Conservation (phyloP, 768 basidiomycete species). For the Galerina marginata region DNA sequence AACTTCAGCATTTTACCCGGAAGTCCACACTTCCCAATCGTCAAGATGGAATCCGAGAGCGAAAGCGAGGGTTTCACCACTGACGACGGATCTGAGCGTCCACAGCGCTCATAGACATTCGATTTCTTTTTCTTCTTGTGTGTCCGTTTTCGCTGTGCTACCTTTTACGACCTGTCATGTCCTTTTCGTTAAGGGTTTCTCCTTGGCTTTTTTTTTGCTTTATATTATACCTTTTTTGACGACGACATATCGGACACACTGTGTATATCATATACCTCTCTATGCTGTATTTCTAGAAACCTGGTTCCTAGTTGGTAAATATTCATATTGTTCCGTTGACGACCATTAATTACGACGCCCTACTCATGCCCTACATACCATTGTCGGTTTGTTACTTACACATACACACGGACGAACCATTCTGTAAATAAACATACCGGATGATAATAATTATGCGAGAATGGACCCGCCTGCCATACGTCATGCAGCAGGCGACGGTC, state of each 20-base stretch:
- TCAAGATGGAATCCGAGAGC: slow-evolving; percentile 70
- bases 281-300: slow-evolving; percentile 44
- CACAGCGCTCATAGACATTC: slow-evolving; percentile 25
- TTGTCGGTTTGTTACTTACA: slow-evolving; percentile 11
- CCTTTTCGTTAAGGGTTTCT: slow-evolving; percentile 18
- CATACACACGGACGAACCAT: background rate
- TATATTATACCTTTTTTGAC: slow-evolving; percentile 35
- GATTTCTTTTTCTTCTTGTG: slow-evolving; percentile 14
- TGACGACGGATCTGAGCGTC: slow-evolving; percentile 51
- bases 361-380: slow-evolving; percentile 11
- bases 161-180: slow-evolving; percentile 39
- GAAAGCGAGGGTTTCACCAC: slow-evolving; percentile 68
- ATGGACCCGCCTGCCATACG: slow-evolving; percentile 8
- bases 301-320: slow-evolving; percentile 14
- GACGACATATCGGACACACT: slow-evolving; percentile 24
- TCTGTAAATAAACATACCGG: slow-evolving; percentile 15
- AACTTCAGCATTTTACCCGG: slow-evolving; percentile 83
- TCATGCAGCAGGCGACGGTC: slow-evolving; percentile 16
- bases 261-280: slow-evolving; percentile 31
- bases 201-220: slow-evolving; percentile 15
- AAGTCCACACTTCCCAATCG: slow-evolving; percentile 65
- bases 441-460: slow-evolving; percentile 6
- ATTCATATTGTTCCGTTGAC: slow-evolving; percentile 22
- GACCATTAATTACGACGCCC: slow-evolving; percentile 24
- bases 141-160: slow-evolving; percentile 15